These are phyloP conservation scores for Penicillium lagena DNA, from an alignment of 495 filamentous ascomycete genomes.

Conservation along the genomic window DNA sequence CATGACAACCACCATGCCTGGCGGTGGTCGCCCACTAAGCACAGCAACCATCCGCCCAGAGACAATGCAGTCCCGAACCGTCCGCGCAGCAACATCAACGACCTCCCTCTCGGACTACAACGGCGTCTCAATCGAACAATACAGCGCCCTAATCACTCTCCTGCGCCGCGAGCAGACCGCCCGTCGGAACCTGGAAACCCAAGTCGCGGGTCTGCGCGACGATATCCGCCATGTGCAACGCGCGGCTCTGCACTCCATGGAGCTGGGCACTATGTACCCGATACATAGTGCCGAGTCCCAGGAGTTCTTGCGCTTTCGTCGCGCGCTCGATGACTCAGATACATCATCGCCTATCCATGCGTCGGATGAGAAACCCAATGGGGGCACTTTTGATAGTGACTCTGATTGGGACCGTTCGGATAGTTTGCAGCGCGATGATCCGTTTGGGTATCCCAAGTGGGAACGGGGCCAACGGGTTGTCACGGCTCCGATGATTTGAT, in stretches of 20 bases:
- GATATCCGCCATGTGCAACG: slow-evolving; percentile 40
- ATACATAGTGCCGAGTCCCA: slow-evolving; percentile 27
- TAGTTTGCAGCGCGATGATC: slow-evolving; percentile 9
- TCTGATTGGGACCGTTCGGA: slow-evolving; percentile 15
- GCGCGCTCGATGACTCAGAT: slow-evolving; percentile 15
- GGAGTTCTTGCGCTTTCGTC: slow-evolving; percentile 27
- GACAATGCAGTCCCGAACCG: slow-evolving; percentile 18
- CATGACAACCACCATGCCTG: slow-evolving; percentile 2
- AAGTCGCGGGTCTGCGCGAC: slow-evolving; percentile 44
- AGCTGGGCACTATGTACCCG: slow-evolving; percentile 29
- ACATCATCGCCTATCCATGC: slow-evolving; percentile 4
- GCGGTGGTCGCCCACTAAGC: slow-evolving; percentile 25
- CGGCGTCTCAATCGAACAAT: slow-evolving; percentile 49
- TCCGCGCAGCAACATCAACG: slow-evolving; percentile 25
- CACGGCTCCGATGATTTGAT: slow-evolving; percentile 17
- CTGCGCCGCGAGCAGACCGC: slow-evolving; percentile 51
- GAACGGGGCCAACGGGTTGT: slow-evolving; percentile 10
- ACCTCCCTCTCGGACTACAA: slow-evolving; percentile 25
- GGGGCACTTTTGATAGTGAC: slow-evolving; percentile 6
- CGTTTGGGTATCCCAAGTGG: slow-evolving; percentile 16
- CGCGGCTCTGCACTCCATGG: slow-evolving; percentile 27
- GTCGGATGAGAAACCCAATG: slow-evolving; percentile 6
- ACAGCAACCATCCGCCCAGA: slow-evolving; percentile 35
- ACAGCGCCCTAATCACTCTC: slow-evolving; percentile 48
- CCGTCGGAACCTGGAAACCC: slow-evolving; percentile 45